A percentile compares a stretch with the other conserved stretches of the same genome.
Evolutionary conservation across 2,329 filamentous ascomycete genomes (phyloP).

Genomic region (Botrytis tulipae): DNA sequence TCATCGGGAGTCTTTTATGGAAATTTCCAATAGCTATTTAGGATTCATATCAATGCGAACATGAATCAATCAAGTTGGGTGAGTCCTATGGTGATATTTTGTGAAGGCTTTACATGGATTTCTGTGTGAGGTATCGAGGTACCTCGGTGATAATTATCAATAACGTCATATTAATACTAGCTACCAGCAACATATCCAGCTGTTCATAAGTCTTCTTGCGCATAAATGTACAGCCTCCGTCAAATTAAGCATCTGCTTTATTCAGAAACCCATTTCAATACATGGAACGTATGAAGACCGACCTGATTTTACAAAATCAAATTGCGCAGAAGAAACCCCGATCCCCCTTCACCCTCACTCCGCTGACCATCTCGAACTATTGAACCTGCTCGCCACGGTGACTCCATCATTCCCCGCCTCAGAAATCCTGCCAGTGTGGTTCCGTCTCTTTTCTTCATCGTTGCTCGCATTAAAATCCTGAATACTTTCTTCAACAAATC

Average conservation of each 20-base stretch:
- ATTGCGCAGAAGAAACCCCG: fast-evolving
- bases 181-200: too few species aligned
- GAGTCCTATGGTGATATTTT: too few species aligned
- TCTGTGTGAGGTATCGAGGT: too few species aligned
- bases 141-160: too few species aligned
- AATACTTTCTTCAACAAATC: not conserved
- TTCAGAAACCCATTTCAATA: not conserved
- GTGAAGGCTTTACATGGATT: too few species aligned
- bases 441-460: fast-evolving
- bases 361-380: not conserved
- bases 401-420: not conserved
- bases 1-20: fast-evolving
- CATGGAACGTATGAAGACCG: not conserved
- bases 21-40: fast-evolving
- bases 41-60: too few species aligned
- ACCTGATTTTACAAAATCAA: not conserved
- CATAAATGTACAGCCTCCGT: too few species aligned
- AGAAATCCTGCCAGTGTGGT: not conserved
- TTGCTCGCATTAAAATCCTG: not conserved
- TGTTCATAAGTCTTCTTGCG: too few species aligned
- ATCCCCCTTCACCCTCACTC: not conserved
- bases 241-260: not conserved
- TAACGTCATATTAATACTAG: too few species aligned
- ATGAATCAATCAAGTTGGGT: too few species aligned
- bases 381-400: not conserved